Base-by-base conservation (phyloP, 169 alveolate species). In the Cryptosporidium sp. region DNA sequence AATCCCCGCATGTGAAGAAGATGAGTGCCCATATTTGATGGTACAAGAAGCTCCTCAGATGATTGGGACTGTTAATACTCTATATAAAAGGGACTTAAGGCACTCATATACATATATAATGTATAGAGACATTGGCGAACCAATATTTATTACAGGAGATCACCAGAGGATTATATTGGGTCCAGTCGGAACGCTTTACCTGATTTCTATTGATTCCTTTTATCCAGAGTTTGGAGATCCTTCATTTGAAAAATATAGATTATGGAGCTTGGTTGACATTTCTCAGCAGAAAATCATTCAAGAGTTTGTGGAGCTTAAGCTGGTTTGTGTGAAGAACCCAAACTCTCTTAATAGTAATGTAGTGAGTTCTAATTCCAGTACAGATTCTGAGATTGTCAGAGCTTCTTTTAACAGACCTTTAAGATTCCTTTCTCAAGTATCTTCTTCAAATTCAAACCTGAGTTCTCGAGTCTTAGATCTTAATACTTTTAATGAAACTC, bases 91-190 rank as follows among this genome's bases (percentile, higher is more conserved):
- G 43, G 86, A 73, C 14, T 23, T 33, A 14, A 73, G 39, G 21
- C 86, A 73, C 43, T 52, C 86, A 10, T 73, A 73, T 21, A 73
- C 86, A 37, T 73, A 73, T 37, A 73, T 73, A 12, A 73, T 73
- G 86, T 73, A 55, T 23, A 73, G 86, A 37, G 86, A 73, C 16
- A 73, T 73, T n/a, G 86, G 86, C 1, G 86, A 73, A 41, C 86
- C 86, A 10, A 73, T 73, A 31, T 73, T 37, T 59, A 73, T 73
- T 8, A 73, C 86, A 4, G 86, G 86, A 3, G 86, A 73, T n/a
- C 86, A 73, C 8, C 86, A 73, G 33, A 73, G 71, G 65, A 31
- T 73, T 18, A 73, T 73, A n/a, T 35, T 73, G 33, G 86, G 86
- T 33, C 86, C 86, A 16, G 86, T 73, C 33, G 86, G 86, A 12